A percentile compares a stretch with the other conserved stretches of the same genome.
Evolutionary conservation across 768 basidiomycete genomes (phyloP).

Genomic region (Nidularia sp.): DNA sequence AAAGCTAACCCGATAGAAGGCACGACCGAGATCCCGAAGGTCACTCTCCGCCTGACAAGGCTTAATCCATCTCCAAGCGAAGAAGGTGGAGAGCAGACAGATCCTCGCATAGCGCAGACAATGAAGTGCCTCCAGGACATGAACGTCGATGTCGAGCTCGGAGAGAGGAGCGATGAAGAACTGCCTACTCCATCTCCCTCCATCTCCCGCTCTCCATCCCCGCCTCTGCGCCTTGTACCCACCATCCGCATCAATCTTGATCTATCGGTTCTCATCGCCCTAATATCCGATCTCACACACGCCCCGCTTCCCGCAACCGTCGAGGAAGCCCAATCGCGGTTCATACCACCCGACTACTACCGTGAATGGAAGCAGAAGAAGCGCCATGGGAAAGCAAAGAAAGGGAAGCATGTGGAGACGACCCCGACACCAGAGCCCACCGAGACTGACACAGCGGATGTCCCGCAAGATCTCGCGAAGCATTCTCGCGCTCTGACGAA

Average conservation of each 20-base stretch:
- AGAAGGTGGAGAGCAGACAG: conserved; percentile 22
- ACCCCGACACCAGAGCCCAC: conserved; percentile 4
- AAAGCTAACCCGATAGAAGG: conserved; percentile 47
- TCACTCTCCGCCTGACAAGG: conserved; percentile 69
- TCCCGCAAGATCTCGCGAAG: conserved; percentile 37
- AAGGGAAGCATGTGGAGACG: conserved; percentile 1
- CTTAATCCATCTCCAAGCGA: conserved; percentile 40
- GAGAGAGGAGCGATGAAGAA: conserved; percentile 38
- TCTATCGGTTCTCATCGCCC: conserved; percentile 78
- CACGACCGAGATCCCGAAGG: conserved; percentile 30
- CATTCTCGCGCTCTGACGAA: conserved; percentile 68
- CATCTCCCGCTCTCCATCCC: not conserved
- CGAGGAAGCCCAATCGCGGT: conserved; percentile 60
- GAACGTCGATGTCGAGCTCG: conserved; percentile 66
- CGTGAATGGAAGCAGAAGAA: conserved; percentile 55
- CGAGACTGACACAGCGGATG: conserved; percentile 23
- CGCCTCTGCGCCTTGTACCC: conserved; percentile 30
- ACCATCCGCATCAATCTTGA: conserved; percentile 73
- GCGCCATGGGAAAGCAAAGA: conserved; percentile 13
- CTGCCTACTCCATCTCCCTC: conserved; percentile 9
- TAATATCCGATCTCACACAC: conserved; percentile 81
- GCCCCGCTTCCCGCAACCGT: conserved; percentile 52
- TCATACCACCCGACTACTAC: conserved; percentile 55
- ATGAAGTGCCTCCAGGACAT: conserved; percentile 50
- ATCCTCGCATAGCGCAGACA: conserved; percentile 60